These are phyloP conservation scores for Elsinoe ampelina DNA, from an alignment of 2,329 filamentous ascomycete genomes.

Conservation along the genomic window DNA sequence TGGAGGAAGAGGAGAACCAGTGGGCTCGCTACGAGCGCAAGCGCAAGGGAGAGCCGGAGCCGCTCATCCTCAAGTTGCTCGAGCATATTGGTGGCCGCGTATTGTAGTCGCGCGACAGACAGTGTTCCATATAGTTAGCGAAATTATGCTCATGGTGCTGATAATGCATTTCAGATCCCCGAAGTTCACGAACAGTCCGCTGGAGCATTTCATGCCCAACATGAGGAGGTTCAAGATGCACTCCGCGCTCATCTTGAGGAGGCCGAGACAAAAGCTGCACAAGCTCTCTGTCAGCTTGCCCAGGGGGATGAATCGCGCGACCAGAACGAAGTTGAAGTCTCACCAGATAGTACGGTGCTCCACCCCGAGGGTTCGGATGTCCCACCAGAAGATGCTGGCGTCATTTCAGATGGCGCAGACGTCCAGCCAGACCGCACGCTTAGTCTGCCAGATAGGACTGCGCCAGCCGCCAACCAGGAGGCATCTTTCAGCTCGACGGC, in stretches of 20 bases:
- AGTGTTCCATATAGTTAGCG: background rate
- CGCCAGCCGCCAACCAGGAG: too few species aligned
- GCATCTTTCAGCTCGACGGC: too few species aligned
- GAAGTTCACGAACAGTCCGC: background rate
- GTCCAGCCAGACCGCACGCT: too few species aligned
- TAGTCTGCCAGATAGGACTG: too few species aligned
- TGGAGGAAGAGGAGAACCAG: background rate
- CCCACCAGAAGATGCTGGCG: too few species aligned
- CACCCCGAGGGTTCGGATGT: too few species aligned
- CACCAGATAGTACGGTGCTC: too few species aligned
- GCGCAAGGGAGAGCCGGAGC: background rate
- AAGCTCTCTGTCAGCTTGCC: too few species aligned
- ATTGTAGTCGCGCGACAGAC: background rate
- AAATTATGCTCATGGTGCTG: background rate
- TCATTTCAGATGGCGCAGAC: too few species aligned
- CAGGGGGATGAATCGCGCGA: too few species aligned
- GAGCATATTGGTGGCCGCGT: too few species aligned
- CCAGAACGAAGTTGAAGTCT: too few species aligned
- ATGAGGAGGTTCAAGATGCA: background rate
- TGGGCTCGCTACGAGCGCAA: constrained; percentile 10
- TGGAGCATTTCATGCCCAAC: background rate
- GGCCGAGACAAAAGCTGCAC: background rate
- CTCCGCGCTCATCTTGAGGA: background rate
- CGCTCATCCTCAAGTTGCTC: background rate
- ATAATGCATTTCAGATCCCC: background rate